phyloP scores from a whole-genome alignment of 139 green algal species.

The Tetratostichococcus sp. region DNA sequence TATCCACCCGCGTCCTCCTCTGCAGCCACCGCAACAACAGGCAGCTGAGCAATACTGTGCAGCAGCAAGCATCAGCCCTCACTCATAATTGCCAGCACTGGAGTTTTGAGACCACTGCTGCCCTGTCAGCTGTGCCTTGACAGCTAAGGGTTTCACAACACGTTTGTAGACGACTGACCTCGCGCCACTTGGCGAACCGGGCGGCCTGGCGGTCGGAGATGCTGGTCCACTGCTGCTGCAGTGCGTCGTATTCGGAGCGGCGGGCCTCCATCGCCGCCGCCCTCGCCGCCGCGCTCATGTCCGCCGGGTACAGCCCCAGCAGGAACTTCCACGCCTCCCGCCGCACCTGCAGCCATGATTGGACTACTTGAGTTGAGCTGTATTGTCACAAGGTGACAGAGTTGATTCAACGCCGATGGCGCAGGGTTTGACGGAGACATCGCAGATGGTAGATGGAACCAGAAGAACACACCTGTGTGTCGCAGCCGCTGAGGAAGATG shows the following conservation, averaged over 20 bases:
- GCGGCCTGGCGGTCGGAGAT: conserved; percentile 63
- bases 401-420: too few relatives aligned
- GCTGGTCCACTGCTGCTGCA: conserved; percentile 70
- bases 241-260: conserved; percentile 40
- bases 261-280: conserved; percentile 5
- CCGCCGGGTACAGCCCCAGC: conserved; percentile 61
- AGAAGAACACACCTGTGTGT: conserved; percentile 36
- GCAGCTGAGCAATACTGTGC: background rate
- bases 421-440: background rate
- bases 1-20: conserved; percentile 59
- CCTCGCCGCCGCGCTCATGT: conserved; percentile 35
- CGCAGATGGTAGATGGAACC: conserved; percentile 3
- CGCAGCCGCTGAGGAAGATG: conserved; percentile 59
- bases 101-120: too few relatives aligned
- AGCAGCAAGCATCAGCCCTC: too few relatives aligned
- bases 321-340: conserved; percentile 79
- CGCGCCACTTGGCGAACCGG: conserved; percentile 69
- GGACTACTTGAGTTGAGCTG: background rate
- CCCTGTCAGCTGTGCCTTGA: too few relatives aligned
- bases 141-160: too few relatives aligned
- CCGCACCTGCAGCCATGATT: conserved; percentile 17
- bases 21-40: background rate
- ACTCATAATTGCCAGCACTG: too few relatives aligned
- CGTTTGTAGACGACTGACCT: too few relatives aligned
- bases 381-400: too few relatives aligned